A percentile compares a stretch with the other conserved stretches of the same genome.
These are phyloP conservation scores for Daldinia decipiens DNA, from an alignment of 495 filamentous ascomycete genomes.

Conservation along the genomic window DNA sequence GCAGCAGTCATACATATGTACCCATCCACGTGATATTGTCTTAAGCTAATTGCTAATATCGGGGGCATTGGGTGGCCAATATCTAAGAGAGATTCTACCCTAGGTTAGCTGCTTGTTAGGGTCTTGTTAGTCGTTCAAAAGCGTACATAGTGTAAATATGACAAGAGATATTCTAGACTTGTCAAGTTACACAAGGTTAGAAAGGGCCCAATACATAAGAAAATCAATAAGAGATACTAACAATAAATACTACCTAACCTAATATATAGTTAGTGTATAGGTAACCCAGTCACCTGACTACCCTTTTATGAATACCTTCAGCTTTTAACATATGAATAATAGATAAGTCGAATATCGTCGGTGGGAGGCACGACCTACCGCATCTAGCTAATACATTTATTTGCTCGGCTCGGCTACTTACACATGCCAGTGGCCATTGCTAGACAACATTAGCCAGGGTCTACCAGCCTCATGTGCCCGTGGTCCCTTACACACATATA, in stretches of 20 bases:
- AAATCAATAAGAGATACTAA: no score
- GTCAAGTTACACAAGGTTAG: no score
- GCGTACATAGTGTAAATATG: no score
- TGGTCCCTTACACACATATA: not conserved
- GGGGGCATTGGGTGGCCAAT: not conserved
- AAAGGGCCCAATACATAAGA: no score
- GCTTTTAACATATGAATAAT: not conserved
- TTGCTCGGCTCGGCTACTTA: not conserved
- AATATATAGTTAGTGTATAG: not conserved
- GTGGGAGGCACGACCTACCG: not conserved
- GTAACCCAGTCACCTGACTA: not conserved
- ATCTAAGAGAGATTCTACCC: not conserved
- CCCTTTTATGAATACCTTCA: not conserved
- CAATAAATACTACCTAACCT: no score
- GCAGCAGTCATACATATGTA: constrained; percentile 19
- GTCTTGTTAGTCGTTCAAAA: no score
- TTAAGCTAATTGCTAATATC: not conserved
- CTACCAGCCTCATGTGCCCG: not conserved
- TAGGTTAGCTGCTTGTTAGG: not conserved
- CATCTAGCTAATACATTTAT: not conserved
- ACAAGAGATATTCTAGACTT: no score
- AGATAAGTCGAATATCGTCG: not conserved
- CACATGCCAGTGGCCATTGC: not conserved
- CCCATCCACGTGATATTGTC: constrained; percentile 25
- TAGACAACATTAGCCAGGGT: not conserved